phyloP scores from a whole-genome alignment of 345 rosid species.

The Acer yangbiense region DNA sequence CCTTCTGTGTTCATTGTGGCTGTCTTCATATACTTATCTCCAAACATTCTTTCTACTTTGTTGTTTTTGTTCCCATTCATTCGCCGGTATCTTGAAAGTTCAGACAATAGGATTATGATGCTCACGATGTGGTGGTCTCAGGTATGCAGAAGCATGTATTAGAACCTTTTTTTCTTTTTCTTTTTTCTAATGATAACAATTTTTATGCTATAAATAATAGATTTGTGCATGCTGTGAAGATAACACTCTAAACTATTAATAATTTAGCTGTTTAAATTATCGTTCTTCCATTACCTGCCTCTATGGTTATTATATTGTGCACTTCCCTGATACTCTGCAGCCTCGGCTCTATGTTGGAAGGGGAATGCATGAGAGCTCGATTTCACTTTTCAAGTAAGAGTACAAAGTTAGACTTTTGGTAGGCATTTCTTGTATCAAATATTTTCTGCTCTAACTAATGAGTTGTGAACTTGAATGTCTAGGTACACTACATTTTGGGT shows the following conservation, averaged over 20 bases:
- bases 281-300: neutral
- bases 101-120: constrained; percentile 46
- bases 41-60: constrained; percentile 51
- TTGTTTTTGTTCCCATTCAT: constrained; percentile 55
- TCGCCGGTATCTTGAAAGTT: constrained; percentile 52
- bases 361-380: constrained; percentile 61
- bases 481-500: constrained; percentile 72
- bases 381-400: constrained; percentile 55
- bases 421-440: neutral
- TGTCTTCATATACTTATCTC: constrained; percentile 51
- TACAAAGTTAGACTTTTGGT: neutral
- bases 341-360: constrained; percentile 61
- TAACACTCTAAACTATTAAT: constrained; percentile 2
- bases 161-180: neutral
- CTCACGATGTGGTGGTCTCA: constrained; percentile 73
- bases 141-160: constrained; percentile 36
- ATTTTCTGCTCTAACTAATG: neutral
- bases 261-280: neutral
- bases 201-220: neutral
- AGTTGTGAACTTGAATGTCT: constrained; percentile 12
- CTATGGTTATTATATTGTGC: neutral
- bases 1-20: constrained; percentile 50
- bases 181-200: neutral
- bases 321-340: constrained; percentile 30
- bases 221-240: neutral